A percentile compares a stretch with the other conserved stretches of the same genome.
Conservation (phyloP, 768 basidiomycete species). For the Boletus tylopilopsis region DNA sequence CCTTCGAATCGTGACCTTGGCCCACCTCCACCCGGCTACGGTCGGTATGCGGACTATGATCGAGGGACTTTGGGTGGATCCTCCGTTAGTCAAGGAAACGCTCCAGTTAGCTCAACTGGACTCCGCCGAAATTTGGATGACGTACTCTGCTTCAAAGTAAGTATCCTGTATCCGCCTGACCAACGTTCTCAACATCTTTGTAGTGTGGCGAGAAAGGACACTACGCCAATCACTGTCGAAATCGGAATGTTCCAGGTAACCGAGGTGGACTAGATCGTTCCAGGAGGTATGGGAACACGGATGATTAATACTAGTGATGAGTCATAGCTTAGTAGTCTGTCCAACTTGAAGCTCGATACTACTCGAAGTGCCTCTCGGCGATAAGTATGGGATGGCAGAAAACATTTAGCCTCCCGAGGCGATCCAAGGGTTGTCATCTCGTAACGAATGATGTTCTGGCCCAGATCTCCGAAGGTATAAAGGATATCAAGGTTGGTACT, state of each 20-base stretch:
- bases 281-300: conserved; percentile 28
- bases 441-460: conserved; percentile 71
- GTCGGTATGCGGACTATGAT: conserved; percentile 77
- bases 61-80: conserved; percentile 40
- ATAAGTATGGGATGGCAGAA: conserved; percentile 94
- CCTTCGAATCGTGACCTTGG: conserved; percentile 78
- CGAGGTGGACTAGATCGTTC: conserved; percentile 73
- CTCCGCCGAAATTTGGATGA: conserved; percentile 75
- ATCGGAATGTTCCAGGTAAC: conserved; percentile 87
- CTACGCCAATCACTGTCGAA: conserved; percentile 91
- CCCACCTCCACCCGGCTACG: conserved; percentile 89
- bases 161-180: conserved; percentile 12
- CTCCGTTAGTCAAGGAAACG: conserved; percentile 21
- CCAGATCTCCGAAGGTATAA: conserved; percentile 67
- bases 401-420: conserved; percentile 61
- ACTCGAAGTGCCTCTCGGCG: no score
- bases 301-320: conserved; percentile 19
- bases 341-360: no score
- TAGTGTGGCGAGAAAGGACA: conserved; percentile 93
- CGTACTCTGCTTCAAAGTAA: conserved; percentile 84
- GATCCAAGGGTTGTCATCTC: conserved; percentile 71
- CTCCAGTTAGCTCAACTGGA: conserved; percentile 32
- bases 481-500: conserved; percentile 67
- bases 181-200: conserved; percentile 7
- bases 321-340: no score